Conservation (phyloP, 257 asterid genomes). For the Parsonsia alboflavescens region DNA sequence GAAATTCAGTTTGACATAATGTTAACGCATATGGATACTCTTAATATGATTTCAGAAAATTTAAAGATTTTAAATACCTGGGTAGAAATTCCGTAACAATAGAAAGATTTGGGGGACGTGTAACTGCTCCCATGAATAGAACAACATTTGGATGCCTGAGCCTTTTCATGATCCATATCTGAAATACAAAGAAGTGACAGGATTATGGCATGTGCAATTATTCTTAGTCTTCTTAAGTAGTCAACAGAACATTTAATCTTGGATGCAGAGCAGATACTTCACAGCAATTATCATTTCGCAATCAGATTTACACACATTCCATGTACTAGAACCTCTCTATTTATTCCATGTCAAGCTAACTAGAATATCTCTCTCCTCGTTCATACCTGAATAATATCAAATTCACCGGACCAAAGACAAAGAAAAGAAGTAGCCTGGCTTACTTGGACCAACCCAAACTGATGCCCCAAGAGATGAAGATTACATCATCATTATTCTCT, state of each 20-base stretch:
- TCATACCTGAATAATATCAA: background rate
- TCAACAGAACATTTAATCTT: background rate
- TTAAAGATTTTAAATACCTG: constrained; percentile 48
- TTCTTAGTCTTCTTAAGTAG: background rate
- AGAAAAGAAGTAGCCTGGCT: background rate
- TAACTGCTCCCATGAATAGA: constrained; percentile 96
- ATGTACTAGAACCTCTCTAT: no score
- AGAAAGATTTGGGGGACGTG: constrained; percentile 95
- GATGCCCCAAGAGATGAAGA: background rate
- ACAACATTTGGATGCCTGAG: constrained; percentile 93
- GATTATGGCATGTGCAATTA: background rate
- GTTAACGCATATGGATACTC: background rate
- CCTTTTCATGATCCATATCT: constrained; percentile 84
- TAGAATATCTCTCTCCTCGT: background rate
- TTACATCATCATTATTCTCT: background rate
- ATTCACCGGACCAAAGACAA: background rate
- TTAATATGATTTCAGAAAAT: background rate
- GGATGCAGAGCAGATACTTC: background rate
- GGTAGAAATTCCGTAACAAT: constrained; percentile 93
- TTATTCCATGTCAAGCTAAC: background rate
- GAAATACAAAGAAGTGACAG: constrained; percentile 26
- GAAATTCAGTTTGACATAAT: background rate
- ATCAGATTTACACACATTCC: constrained; percentile 2
- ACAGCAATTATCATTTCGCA: background rate
- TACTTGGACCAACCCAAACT: background rate